Evolutionary conservation across 2,329 filamentous ascomycete genomes (phyloP).

Genomic region (Pseudogymnoascus sp.): DNA sequence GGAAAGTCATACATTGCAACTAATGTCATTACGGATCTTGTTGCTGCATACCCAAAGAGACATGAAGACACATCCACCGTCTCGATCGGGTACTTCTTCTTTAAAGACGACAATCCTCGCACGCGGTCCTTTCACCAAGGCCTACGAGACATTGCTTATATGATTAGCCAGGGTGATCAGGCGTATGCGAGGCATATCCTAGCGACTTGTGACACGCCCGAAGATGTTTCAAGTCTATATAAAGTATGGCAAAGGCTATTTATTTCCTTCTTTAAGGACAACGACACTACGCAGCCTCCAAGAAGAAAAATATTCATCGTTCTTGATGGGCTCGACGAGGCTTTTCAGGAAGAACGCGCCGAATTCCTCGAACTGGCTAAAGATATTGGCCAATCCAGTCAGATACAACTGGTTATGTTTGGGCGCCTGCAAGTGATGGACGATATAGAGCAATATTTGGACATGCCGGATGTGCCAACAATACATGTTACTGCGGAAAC

Average conservation of each 20-base stretch:
- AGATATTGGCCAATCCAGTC: not conserved
- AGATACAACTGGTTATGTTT: not conserved
- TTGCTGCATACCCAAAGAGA: not conserved
- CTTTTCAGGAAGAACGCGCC: not conserved
- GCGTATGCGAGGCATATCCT: not conserved
- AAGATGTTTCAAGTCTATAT: not conserved
- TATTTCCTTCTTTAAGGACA: not conserved
- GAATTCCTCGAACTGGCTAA: not conserved
- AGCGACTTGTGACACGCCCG: not conserved
- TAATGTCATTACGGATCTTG: not conserved
- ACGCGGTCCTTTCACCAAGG: not conserved
- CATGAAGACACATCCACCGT: not conserved
- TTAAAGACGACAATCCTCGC: not conserved
- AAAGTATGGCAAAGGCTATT: not conserved
- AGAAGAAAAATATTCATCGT: not conserved
- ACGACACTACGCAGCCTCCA: not conserved
- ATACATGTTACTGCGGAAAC: not conserved
- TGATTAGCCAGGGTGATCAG: not conserved
- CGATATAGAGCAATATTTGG: not conserved
- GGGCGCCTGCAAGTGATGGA: not conserved
- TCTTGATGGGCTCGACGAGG: not conserved
- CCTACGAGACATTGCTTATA: not conserved
- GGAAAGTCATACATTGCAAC: conserved; percentile 1
- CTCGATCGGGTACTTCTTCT: not conserved
- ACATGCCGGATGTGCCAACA: not conserved